Evolutionary conservation across 2,329 filamentous ascomycete genomes (phyloP), one percentile per base, ranked within the genome.

Genomic region (Alternaria tenuissima): DNA sequence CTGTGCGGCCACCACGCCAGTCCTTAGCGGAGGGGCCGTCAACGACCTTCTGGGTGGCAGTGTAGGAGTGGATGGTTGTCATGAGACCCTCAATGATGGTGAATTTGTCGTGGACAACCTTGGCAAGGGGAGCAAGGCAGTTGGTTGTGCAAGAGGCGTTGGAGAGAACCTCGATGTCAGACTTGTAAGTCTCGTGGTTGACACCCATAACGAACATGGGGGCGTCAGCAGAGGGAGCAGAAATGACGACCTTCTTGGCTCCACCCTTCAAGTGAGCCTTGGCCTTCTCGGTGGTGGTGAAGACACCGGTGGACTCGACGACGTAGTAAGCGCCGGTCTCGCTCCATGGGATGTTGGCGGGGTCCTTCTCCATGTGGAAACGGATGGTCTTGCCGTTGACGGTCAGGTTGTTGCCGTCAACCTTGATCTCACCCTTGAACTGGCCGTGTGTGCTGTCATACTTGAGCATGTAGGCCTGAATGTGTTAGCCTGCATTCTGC

Each of bases 141-240:
- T 99, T 99, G 88, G 95, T 98, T 83, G 95, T 99, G 93, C 95
- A 98, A 76, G 95, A 98, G 77, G 95, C 95, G 87, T 99, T 99
- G 86, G 95, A 98, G 86, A 98, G 92, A 82, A 99, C 90, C 77
- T 93, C 86, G 82, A 95, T 88, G 81, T 91, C 91, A 81, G 91
- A 89, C 83, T 92, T 94, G 90, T 98, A 98, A 77, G 84, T 87
- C 82, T 94, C 88, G 85, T 98, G 87, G 89, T 98, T 99, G 86
- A 99, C 95, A 81, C 95, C 95, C 90, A 97, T 96, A 81, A 99
- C 95, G 89, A 96, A 99, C 95, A 99, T 99, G 81, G 94, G 94
- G 79, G 95, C 95, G 86, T 99, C 95, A 73, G 91, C 91, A 66
- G 92, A 96, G 77, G 92, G 92, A 78, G 92, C 92, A 73, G 92